Percentiles rank a stretch among this genome's conserved stretches.
Conservation (phyloP, 2,329 filamentous ascomycete genomes). For the Phialemonium atrogriseum region DNA sequence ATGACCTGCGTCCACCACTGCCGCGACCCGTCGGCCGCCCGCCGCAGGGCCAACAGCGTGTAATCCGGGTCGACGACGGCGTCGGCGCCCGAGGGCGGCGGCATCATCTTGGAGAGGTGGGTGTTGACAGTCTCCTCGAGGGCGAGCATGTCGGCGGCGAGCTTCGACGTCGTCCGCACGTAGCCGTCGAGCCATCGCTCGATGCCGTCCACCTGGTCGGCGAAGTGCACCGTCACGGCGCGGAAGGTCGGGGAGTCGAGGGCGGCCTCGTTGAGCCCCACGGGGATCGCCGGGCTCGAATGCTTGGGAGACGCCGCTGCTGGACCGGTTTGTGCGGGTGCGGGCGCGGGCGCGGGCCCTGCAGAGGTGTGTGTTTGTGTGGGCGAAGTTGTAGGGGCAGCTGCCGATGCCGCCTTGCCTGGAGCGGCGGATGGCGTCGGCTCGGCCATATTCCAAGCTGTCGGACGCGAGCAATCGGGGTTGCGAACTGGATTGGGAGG, state of each 20-base stretch:
- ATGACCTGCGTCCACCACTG: slow-evolving; percentile 81
- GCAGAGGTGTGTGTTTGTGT: too few species aligned
- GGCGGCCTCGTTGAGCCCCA: slow-evolving; percentile 86
- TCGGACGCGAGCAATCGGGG: too few species aligned
- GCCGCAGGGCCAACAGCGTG: slow-evolving; percentile 75
- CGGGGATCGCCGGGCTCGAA: slow-evolving; percentile 50
- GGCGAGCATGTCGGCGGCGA: slow-evolving; percentile 55
- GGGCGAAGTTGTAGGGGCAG: slow-evolving; percentile 2
- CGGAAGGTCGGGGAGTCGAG: slow-evolving; percentile 96
- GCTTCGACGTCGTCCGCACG: slow-evolving; percentile 42
- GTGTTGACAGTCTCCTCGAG: slow-evolving; percentile 73
- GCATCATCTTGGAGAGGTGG: slow-evolving; percentile 69
- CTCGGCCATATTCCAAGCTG: slow-evolving; percentile 3
- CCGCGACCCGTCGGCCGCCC: slow-evolving; percentile 74
- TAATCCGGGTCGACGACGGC: slow-evolving; percentile 92
- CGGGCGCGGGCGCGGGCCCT: slow-evolving; percentile 2
- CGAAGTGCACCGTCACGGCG: slow-evolving; percentile 75
- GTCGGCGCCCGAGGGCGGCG: slow-evolving; percentile 61
- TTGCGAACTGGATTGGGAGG: too few species aligned
- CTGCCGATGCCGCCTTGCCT: not conserved
- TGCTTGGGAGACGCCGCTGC: slow-evolving; percentile 9
- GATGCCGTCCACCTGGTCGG: slow-evolving; percentile 82
- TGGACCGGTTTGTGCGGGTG: slow-evolving; percentile 4
- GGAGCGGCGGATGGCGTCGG: not conserved
- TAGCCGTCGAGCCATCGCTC: slow-evolving; percentile 81